phyloP scores from a whole-genome alignment of 1,284 basidiomycete genomes.

The Trametes polyzona region DNA sequence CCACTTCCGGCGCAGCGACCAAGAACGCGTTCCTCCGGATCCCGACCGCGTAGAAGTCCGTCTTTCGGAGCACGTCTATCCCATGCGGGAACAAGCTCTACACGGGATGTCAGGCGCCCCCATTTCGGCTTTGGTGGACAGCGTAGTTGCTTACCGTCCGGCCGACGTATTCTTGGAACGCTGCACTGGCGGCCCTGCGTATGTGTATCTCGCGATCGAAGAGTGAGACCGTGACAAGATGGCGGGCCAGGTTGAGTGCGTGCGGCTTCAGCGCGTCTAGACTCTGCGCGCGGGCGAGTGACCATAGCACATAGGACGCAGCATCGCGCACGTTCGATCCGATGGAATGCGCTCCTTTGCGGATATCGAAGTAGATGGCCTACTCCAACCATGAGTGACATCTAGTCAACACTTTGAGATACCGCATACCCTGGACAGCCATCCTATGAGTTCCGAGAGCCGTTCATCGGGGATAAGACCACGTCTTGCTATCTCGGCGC shows the following conservation, averaged over 20 bases:
- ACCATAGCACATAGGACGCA: constrained; percentile 95
- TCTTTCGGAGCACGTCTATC: constrained; percentile 89
- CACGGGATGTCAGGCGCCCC: not conserved
- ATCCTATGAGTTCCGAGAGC: constrained; percentile 69
- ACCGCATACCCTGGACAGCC: constrained; percentile 74
- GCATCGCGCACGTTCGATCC: constrained; percentile 96
- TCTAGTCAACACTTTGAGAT: not conserved
- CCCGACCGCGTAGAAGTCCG: constrained; percentile 95
- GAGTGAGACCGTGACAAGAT: constrained; percentile 78
- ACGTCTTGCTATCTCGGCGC: constrained; percentile 90
- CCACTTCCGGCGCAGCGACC: constrained; percentile 83
- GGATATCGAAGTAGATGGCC: constrained; percentile 92
- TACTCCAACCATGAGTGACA: too few species aligned
- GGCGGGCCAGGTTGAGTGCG: constrained; percentile 68
- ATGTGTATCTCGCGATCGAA: constrained; percentile 96
- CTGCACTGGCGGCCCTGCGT: constrained; percentile 95
- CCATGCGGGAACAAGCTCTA: constrained; percentile 91
- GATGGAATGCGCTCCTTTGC: constrained; percentile 90
- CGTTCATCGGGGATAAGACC: constrained; percentile 66
- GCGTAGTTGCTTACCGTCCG: constrained; percentile 68
- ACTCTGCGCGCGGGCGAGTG: constrained; percentile 81
- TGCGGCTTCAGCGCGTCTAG: constrained; percentile 62
- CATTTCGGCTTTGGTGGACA: not conserved
- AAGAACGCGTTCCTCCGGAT: constrained; percentile 85
- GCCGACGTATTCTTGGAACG: constrained; percentile 97